Evolutionary conservation across 2,329 filamentous ascomycete genomes (phyloP).

Genomic region (Thielaviopsis musarum): DNA sequence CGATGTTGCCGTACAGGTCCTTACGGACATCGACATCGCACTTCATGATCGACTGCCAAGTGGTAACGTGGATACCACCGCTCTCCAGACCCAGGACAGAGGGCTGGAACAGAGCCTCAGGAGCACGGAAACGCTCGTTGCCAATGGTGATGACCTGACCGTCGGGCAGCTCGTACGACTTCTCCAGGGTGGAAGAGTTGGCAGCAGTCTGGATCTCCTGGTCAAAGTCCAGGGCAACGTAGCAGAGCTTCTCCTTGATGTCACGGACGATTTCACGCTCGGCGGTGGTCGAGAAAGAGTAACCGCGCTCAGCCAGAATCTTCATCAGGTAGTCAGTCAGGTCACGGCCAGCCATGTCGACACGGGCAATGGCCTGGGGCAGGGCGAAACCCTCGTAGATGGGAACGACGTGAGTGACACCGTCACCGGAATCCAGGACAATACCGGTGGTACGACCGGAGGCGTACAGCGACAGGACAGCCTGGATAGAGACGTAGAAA

Average conservation of each 20-base stretch:
- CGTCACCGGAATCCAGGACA: slow-evolving; percentile 98
- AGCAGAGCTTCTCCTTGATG: slow-evolving; percentile 99
- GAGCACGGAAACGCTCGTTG: slow-evolving; percentile 99
- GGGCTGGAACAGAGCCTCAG: slow-evolving; percentile 98
- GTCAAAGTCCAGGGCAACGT: slow-evolving; percentile 99
- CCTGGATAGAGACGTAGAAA: slow-evolving; percentile 99
- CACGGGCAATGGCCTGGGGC: slow-evolving; percentile 98
- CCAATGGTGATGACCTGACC: slow-evolving; percentile 99
- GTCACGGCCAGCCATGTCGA: slow-evolving; percentile 99
- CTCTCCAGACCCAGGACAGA: slow-evolving; percentile 95
- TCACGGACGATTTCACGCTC: slow-evolving; percentile 99
- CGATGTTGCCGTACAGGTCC: slow-evolving; percentile 99
- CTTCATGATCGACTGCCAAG: slow-evolving; percentile 99
- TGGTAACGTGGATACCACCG: slow-evolving; percentile 98
- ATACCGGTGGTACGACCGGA: slow-evolving; percentile 99
- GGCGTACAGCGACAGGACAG: slow-evolving; percentile 96
- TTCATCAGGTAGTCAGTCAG: slow-evolving; percentile 99
- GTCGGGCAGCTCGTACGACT: slow-evolving; percentile 99
- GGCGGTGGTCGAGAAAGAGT: slow-evolving; percentile 98
- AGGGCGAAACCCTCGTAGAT: slow-evolving; percentile 99
- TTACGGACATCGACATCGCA: slow-evolving; percentile 99
- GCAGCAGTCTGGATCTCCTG: slow-evolving; percentile 99
- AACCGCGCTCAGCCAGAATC: slow-evolving; percentile 97
- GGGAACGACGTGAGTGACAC: slow-evolving; percentile 99
- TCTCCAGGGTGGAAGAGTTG: slow-evolving; percentile 97